A percentile compares a stretch with the other conserved stretches of the same genome.
Evolutionary conservation across 1,284 basidiomycete genomes (phyloP).

Genomic region (Neolentinus lepideus): DNA sequence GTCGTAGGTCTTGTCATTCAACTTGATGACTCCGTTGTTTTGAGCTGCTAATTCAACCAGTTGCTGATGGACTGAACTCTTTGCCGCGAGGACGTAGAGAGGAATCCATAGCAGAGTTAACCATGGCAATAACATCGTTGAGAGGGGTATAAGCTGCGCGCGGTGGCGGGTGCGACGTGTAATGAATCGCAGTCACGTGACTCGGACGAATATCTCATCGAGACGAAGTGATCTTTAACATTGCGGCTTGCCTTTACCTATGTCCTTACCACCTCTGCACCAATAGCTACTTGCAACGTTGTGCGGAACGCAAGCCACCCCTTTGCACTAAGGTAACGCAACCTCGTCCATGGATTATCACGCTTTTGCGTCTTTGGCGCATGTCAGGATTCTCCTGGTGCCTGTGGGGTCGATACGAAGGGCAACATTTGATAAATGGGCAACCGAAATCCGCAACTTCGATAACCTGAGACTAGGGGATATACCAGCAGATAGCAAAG

Average conservation of each 20-base stretch:
- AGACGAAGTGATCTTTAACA: neutral
- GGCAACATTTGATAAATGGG: slow-evolving; percentile 60
- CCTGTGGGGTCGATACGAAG: slow-evolving; percentile 69
- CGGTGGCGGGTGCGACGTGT: slow-evolving; percentile 22
- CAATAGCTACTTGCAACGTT: neutral
- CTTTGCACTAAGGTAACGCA: no score
- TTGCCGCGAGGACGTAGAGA: slow-evolving; percentile 34
- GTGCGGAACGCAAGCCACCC: no score
- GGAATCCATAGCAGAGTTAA: slow-evolving; percentile 41
- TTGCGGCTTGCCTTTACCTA: slow-evolving; percentile 3
- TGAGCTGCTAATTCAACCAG: slow-evolving; percentile 59
- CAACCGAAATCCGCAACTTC: slow-evolving; percentile 62
- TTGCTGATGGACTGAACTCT: slow-evolving; percentile 35
- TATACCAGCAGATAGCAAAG: slow-evolving; percentile 70
- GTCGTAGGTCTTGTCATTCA: slow-evolving; percentile 72
- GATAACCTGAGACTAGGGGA: slow-evolving; percentile 70
- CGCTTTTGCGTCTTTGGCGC: slow-evolving; percentile 73
- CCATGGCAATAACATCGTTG: slow-evolving; percentile 31
- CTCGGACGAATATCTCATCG: neutral
- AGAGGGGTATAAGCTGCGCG: slow-evolving; percentile 6
- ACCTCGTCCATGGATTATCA: slow-evolving; percentile 50
- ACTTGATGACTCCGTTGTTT: slow-evolving; percentile 73
- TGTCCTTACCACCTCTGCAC: neutral
- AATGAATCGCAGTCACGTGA: slow-evolving; percentile 1
- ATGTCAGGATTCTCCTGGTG: slow-evolving; percentile 68